Percentiles rank a stretch among this genome's conserved stretches.
Evolutionary conservation across 2,329 filamentous ascomycete genomes (phyloP).

Genomic region (Paecilomyces fulvus): DNA sequence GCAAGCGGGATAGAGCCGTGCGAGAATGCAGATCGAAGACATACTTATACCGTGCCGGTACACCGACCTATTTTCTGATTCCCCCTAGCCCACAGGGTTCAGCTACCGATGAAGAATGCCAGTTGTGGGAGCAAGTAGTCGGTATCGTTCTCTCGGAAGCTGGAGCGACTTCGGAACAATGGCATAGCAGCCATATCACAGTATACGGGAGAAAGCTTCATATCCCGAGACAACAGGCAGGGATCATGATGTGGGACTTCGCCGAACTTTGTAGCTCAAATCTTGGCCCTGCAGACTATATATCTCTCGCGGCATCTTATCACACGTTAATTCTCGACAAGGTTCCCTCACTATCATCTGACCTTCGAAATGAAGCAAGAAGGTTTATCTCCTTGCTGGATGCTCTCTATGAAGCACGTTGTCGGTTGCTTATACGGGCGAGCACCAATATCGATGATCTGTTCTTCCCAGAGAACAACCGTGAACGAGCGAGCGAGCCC

Average conservation of each 20-base stretch:
- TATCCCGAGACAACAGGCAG: conserved; percentile 51
- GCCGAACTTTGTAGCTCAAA: conserved; percentile 54
- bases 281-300: conserved; percentile 74
- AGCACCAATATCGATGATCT: conserved; percentile 61
- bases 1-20: background rate
- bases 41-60: background rate
- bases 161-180: background rate
- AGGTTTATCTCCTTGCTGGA: conserved; percentile 74
- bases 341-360: conserved; percentile 57
- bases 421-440: conserved; percentile 64
- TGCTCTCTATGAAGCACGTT: conserved; percentile 72
- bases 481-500: background rate
- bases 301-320: conserved; percentile 69
- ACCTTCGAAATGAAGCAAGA: conserved; percentile 71
- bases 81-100: background rate
- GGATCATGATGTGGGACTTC: conserved; percentile 60
- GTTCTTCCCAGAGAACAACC: conserved; percentile 60
- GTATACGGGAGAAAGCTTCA: conserved; percentile 58
- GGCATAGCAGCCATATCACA: conserved; percentile 1
- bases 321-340: conserved; percentile 68
- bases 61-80: background rate
- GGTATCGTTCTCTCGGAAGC: background rate
- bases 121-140: background rate
- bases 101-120: background rate
- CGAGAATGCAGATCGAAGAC: background rate